Evolutionary conservation across 441 rosid genomes (phyloP).

Genomic region (Pelargonium citronellum): DNA sequence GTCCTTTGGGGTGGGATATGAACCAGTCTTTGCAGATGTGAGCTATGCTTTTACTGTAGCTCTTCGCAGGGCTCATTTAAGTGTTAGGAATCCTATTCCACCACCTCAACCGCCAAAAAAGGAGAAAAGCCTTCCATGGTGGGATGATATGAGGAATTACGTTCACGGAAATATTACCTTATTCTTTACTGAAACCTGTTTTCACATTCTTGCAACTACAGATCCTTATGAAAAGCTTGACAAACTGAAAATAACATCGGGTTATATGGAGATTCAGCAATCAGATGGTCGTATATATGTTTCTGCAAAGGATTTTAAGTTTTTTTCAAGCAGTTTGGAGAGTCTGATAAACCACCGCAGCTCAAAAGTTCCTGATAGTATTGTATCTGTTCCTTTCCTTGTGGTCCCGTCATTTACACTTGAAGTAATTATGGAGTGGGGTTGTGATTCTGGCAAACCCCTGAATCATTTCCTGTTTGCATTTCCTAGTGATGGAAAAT

Average conservation of each 20-base stretch:
- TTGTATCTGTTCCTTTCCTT: constrained; percentile 51
- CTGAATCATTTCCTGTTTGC: constrained; percentile 89
- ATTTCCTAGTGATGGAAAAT: constrained; percentile 77
- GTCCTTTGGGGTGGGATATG: constrained; percentile 94
- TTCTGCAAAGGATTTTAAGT: constrained; percentile 76
- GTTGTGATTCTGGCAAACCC: constrained; percentile 84
- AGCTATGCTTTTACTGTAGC: constrained; percentile 97
- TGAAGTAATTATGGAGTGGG: constrained; percentile 95
- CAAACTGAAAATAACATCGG: constrained; percentile 66
- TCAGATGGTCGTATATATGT: constrained; percentile 79
- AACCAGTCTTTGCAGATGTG: constrained; percentile 90
- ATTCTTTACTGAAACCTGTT: constrained; percentile 60
- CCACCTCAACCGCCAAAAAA: constrained; percentile 58
- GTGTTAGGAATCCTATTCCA: constrained; percentile 60
- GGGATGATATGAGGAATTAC: constrained; percentile 99
- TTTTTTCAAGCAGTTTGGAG: constrained; percentile 82
- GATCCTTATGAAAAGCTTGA: constrained; percentile 97
- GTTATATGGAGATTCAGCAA: constrained; percentile 79
- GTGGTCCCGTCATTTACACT: constrained; percentile 71
- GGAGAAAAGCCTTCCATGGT: constrained; percentile 96
- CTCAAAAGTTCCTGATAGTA: constrained; percentile 52
- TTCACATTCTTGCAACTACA: constrained; percentile 80
- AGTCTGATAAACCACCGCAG: constrained; percentile 62
- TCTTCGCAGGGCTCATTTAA: constrained; percentile 94
- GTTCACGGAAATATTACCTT: constrained; percentile 72